Percentiles rank a stretch among this genome's conserved stretches.
Conservation (phyloP, 495 filamentous ascomycete species). For the Talaromyces liani region DNA sequence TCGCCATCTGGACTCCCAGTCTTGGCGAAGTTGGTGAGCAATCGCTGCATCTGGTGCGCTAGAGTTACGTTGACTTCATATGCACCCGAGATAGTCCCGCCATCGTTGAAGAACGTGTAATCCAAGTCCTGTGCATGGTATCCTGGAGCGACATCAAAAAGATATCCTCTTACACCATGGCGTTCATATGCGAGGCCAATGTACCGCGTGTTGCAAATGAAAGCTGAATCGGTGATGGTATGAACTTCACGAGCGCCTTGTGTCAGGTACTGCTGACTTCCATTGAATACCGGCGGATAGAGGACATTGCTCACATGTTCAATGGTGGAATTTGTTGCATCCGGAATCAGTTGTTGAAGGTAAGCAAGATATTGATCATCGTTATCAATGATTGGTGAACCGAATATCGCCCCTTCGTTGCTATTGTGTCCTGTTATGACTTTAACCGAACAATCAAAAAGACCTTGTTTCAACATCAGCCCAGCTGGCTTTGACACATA, state of each 20-base stretch:
- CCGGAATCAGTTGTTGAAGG: neutral
- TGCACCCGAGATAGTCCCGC: neutral
- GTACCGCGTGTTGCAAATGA: constrained; percentile 1
- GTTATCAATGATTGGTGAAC: neutral
- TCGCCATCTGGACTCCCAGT: neutral
- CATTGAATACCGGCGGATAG: neutral
- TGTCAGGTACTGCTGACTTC: neutral
- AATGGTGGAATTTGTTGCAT: neutral
- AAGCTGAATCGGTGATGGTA: neutral
- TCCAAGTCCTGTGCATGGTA: neutral
- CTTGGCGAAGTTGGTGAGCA: neutral
- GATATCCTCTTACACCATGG: neutral
- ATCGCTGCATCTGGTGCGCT: neutral
- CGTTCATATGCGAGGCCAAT: neutral
- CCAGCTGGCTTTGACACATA: too few species aligned
- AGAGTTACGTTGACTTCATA: neutral
- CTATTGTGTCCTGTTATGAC: neutral
- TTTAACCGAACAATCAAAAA: too few species aligned
- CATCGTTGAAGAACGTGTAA: neutral
- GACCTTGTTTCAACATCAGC: too few species aligned
- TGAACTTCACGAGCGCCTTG: neutral
- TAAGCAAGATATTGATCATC: neutral
- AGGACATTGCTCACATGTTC: neutral
- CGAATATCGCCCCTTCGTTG: neutral
- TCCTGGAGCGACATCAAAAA: neutral